These are phyloP conservation scores for Fusarium napiforme DNA, from an alignment of 2,329 filamentous ascomycete species.

Conservation along the genomic window DNA sequence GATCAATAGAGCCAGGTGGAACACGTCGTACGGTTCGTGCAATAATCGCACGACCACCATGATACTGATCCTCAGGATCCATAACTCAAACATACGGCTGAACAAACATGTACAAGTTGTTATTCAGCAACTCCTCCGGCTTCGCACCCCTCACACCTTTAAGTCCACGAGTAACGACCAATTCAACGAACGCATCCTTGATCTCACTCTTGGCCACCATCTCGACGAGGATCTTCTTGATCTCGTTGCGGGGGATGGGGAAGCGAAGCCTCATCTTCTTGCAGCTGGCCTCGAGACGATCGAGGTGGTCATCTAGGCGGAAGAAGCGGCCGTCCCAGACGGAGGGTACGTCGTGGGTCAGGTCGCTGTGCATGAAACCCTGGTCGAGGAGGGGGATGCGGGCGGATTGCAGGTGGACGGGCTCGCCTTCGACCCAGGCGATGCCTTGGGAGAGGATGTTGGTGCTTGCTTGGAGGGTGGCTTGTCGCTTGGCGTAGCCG, in stretches of 20 bases:
- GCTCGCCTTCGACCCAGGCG: slow-evolving; percentile 58
- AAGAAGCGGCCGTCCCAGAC: slow-evolving; percentile 65
- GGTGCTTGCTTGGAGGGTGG: slow-evolving; percentile 38
- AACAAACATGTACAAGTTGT: slow-evolving; percentile 61
- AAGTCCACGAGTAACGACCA: slow-evolving; percentile 62
- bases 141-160: slow-evolving; percentile 52
- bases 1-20: slow-evolving; percentile 60
- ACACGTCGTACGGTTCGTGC: slow-evolving; percentile 57
- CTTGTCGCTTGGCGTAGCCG: slow-evolving; percentile 47
- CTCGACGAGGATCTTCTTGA: slow-evolving; percentile 53
- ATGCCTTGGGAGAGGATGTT: slow-evolving; percentile 51
- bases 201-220: slow-evolving; percentile 61
- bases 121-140: slow-evolving; percentile 51
- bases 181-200: slow-evolving; percentile 60
- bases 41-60: slow-evolving; percentile 56
- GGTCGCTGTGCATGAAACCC: slow-evolving; percentile 62
- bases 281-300: slow-evolving; percentile 56
- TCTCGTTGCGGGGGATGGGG: slow-evolving; percentile 53
- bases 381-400: slow-evolving; percentile 62
- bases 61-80: slow-evolving; percentile 55
- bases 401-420: slow-evolving; percentile 57
- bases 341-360: slow-evolving; percentile 63
- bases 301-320: slow-evolving; percentile 61
- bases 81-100: slow-evolving; percentile 63
- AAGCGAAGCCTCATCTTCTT: slow-evolving; percentile 57